Base-by-base conservation (phyloP, 2,329 filamentous ascomycete genomes). In the Akanthomyces muscarius region DNA sequence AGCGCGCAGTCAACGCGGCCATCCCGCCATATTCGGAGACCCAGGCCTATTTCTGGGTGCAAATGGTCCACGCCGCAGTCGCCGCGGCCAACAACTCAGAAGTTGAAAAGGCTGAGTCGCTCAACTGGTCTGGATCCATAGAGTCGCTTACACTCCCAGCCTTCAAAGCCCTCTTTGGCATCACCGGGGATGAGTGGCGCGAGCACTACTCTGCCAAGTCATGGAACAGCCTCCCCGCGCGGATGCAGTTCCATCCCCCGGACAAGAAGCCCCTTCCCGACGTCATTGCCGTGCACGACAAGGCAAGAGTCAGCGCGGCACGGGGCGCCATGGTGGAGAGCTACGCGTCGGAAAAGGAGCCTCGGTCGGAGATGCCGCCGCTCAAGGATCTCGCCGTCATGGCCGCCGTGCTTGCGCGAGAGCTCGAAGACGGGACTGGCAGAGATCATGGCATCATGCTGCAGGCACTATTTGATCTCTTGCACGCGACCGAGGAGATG, bases 31-130 rank as follows among this genome's bases (percentile, higher is more conserved):
- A 72, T 56, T 74, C 72, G 2, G 71, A 73, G 64, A 74, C 72
- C 0, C 72, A 73, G 41, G 69, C 71, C 1, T 73, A 73, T 50
- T 74, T 74, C 51, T 74, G 72, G 71, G 67, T 73, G 0, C 71
- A 74, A 50, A 59, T 71, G 1, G 65, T 67, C 0, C 71, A 73
- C 2, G 65, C 69, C 1, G 64, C 66, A 4, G 21, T 69, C 2
- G 52, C 64, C 2, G 51, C 56, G 4, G 45, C 33, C n/a, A 10
- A 4, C 2, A 23, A 11, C 1, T 13, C 56, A 23, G n/a, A 50
- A 3, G 14, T 2, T 13, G 25, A 3, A 4, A 2, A 38, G 14
- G 21, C 25, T 5, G 14, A 28, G 16, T 18, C 33, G 16, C 44
- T n/a, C 5, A 16, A 5, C 7, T 51, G 56, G 56, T n/a, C 21